Base-by-base conservation (phyloP, 2,329 filamentous ascomycete species). In the Trichoderma harzianum region DNA sequence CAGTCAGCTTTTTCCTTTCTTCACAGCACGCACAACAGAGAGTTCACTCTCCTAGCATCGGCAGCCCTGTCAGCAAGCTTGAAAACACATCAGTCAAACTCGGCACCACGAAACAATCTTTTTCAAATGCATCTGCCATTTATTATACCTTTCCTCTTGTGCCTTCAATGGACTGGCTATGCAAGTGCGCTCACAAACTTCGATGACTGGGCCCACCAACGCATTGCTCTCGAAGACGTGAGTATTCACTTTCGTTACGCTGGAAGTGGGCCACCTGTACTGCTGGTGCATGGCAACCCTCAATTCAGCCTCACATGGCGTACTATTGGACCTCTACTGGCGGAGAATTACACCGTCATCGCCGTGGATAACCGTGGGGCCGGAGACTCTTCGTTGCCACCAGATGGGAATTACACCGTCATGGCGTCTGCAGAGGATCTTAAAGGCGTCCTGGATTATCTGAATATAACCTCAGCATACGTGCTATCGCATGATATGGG, bases 401-500 rank as follows among this genome's bases (percentile, higher is more conserved):
- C 77, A 0, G 77, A 81, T 34, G 79, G 78, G 0, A 80, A 84
- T 72, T 85, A 85, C 74, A 84, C 78, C 7, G 81, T 83, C 0
- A 69, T 77, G 30, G 80, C 83, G 2, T 79, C 80, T 36, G 84
- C 83, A 71, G 76, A 77, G 18, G 78, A 84, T 64, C 78, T 83
- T 6, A 80, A 80, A 39, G 78, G 78, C 11, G 74, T 85, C 0
- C 76, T 85, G 60, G 80, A 83, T 51, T 85, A 84, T 53, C 74
- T 86, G 8, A 83, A 83, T 30, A 76, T 84, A 7, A 80, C 80
- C 2, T 80, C 78, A 30, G 76, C 82, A 2, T 84, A 84, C 71
- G 80, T 86, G 0, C 81, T 85, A 73, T 77, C 81, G 0, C 84
- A 86, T 72, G 84, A 86, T 70, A 85, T 85, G 70, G 84, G 84